Evolutionary conservation across 2,329 filamentous ascomycete species (phyloP).

Genomic region (Cercospora berteroae): DNA sequence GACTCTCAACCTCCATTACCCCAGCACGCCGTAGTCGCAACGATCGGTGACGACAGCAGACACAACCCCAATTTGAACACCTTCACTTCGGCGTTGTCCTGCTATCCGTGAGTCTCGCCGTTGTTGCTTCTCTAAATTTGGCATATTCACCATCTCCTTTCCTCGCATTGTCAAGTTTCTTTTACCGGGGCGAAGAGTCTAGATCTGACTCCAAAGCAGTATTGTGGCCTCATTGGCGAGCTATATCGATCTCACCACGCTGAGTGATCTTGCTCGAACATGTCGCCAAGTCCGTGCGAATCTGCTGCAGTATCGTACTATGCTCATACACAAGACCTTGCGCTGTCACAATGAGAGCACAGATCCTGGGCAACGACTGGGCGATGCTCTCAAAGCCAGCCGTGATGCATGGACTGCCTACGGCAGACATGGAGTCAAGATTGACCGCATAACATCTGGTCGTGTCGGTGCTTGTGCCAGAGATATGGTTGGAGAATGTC

Average conservation of each 20-base stretch:
- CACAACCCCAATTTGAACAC: constrained; percentile 57
- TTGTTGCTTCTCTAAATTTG: background rate
- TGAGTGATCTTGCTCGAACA: constrained; percentile 78
- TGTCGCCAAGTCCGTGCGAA: constrained; percentile 76
- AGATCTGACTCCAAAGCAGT: constrained; percentile 49
- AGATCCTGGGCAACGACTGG: constrained; percentile 55
- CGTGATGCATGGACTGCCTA: constrained; percentile 31
- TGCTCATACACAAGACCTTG: constrained; percentile 71
- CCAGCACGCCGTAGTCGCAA: constrained; percentile 23
- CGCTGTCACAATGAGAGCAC: constrained; percentile 71
- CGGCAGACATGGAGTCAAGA: constrained; percentile 32
- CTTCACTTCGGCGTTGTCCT: constrained; percentile 62
- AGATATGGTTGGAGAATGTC: constrained; percentile 82
- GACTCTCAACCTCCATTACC: constrained; percentile 30
- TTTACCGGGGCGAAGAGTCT: background rate
- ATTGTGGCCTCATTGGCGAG: constrained; percentile 73
- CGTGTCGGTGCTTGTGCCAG: constrained; percentile 78
- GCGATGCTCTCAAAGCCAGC: constrained; percentile 36
- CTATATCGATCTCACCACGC: constrained; percentile 79
- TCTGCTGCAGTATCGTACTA: constrained; percentile 73
- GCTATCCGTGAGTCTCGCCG: constrained; percentile 61
- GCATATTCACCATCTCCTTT: background rate
- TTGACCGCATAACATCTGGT: constrained; percentile 54
- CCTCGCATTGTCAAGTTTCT: constrained; percentile 20
- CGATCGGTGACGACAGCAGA: constrained; percentile 34